Conservation (phyloP, 2,329 filamentous ascomycete species). For the Pestalotiopsis sp. region DNA sequence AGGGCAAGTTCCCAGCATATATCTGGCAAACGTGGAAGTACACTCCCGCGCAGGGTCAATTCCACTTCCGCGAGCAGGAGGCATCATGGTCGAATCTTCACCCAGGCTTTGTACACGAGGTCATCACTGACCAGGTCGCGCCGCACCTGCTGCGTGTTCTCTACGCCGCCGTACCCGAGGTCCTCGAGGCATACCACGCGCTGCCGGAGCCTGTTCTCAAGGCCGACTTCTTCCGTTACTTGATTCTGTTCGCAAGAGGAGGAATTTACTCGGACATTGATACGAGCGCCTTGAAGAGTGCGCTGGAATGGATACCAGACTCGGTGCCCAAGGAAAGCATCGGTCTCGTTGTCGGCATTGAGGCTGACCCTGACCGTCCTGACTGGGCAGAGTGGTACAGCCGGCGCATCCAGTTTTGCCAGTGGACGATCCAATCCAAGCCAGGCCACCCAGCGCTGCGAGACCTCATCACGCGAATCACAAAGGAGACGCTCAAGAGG, state of each 20-base stretch:
- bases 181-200: conserved; percentile 74
- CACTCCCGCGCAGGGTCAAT: conserved; percentile 75
- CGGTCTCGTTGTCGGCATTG: conserved; percentile 90
- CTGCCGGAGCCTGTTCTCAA: conserved; percentile 76
- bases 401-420: conserved; percentile 94
- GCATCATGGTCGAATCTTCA: conserved; percentile 87
- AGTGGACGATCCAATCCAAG: conserved; percentile 98
- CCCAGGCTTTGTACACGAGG: conserved; percentile 92
- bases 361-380: conserved; percentile 88
- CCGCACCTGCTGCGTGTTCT: conserved; percentile 80
- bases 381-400: conserved; percentile 98
- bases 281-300: conserved; percentile 80
- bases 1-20: conserved; percentile 90
- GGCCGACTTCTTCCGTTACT: conserved; percentile 78
- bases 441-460: conserved; percentile 90
- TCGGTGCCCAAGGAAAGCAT: conserved; percentile 76
- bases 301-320: conserved; percentile 82
- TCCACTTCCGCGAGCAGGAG: conserved; percentile 81
- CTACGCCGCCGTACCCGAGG: conserved; percentile 80
- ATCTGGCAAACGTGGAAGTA: conserved; percentile 99
- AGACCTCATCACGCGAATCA: conserved; percentile 85
- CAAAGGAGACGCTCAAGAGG: conserved; percentile 74
- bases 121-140: conserved; percentile 90
- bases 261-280: conserved; percentile 89
- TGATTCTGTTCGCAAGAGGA: conserved; percentile 64